Conservation (phyloP, 2,329 filamentous ascomycete genomes). For the Pezicula neosporulosa region DNA sequence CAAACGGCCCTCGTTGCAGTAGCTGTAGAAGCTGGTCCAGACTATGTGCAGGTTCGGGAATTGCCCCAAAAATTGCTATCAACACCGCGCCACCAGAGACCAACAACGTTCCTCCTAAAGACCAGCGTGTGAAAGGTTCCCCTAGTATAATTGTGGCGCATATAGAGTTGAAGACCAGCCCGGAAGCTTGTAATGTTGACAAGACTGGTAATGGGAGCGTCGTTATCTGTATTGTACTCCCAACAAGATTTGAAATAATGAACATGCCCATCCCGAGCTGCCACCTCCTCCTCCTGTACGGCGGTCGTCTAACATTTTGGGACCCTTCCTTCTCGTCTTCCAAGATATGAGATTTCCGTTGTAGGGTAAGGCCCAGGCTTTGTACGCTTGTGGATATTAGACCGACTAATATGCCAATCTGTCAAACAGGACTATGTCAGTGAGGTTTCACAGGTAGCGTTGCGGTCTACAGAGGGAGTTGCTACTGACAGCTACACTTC, state of each 20-base stretch:
- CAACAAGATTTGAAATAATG: constrained; percentile 87
- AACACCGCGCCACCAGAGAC: constrained; percentile 86
- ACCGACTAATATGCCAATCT: constrained; percentile 92
- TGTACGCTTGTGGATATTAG: constrained; percentile 92
- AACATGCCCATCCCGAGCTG: constrained; percentile 98
- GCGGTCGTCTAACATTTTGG: constrained; percentile 76
- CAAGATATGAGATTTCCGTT: constrained; percentile 96
- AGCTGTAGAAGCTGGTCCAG: constrained; percentile 77
- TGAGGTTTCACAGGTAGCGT: not conserved
- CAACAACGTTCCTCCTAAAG: constrained; percentile 83
- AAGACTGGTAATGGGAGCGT: constrained; percentile 91
- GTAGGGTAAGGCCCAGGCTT: constrained; percentile 89
- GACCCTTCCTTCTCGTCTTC: constrained; percentile 85
- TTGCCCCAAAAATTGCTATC: constrained; percentile 91
- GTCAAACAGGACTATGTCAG: constrained; percentile 18
- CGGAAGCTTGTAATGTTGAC: constrained; percentile 91
- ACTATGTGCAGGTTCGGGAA: constrained; percentile 88
- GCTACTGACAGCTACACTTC: constrained; percentile 68
- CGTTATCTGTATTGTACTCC: constrained; percentile 96
- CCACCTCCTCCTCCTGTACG: constrained; percentile 89
- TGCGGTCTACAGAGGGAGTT: constrained; percentile 1
- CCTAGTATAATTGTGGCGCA: constrained; percentile 90
- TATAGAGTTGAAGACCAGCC: constrained; percentile 97
- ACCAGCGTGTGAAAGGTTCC: constrained; percentile 92
- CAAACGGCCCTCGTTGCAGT: constrained; percentile 69